phyloP scores from a whole-genome alignment of 2,329 filamentous ascomycete genomes.

The Epichloe gansuensis region DNA sequence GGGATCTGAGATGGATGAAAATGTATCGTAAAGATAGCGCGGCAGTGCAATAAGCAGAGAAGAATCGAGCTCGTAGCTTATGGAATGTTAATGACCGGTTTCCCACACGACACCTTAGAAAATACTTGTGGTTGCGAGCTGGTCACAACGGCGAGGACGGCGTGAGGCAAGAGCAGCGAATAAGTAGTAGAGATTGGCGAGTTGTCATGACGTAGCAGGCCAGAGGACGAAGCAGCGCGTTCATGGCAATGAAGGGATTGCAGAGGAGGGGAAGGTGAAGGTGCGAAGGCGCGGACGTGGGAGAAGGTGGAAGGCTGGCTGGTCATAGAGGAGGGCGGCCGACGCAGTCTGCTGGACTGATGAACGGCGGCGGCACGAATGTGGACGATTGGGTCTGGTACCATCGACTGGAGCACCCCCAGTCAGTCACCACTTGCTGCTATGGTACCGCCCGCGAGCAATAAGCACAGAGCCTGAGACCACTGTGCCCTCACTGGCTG shows the following conservation, averaged over 20 bases:
- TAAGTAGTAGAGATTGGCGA: conserved; percentile 3
- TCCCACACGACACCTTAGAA: neutral
- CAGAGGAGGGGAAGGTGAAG: conserved; percentile 2
- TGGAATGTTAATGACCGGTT: conserved; percentile 9
- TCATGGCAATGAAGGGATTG: conserved; percentile 6
- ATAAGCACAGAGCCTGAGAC: too few species aligned
- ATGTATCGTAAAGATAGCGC: neutral
- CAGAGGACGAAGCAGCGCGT: conserved; percentile 3
- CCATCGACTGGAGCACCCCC: neutral
- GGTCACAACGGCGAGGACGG: conserved; percentile 6
- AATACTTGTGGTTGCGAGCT: conserved; percentile 6
- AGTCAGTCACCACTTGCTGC: neutral
- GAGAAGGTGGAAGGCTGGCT: neutral
- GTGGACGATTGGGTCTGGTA: neutral
- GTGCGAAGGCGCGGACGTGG: neutral
- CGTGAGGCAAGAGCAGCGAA: conserved; percentile 4
- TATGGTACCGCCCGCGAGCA: too few species aligned
- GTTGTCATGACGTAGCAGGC: conserved; percentile 10
- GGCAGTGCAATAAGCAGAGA: neutral
- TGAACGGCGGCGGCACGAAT: neutral
- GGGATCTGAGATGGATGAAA: neutral
- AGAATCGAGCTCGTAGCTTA: conserved; percentile 12
- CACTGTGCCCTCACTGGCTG: too few species aligned
- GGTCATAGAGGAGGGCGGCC: conserved; percentile 4
- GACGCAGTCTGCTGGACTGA: conserved; percentile 3